Base-by-base conservation (phyloP, 805 yeast species). In the Dipodascopsis tothii region DNA sequence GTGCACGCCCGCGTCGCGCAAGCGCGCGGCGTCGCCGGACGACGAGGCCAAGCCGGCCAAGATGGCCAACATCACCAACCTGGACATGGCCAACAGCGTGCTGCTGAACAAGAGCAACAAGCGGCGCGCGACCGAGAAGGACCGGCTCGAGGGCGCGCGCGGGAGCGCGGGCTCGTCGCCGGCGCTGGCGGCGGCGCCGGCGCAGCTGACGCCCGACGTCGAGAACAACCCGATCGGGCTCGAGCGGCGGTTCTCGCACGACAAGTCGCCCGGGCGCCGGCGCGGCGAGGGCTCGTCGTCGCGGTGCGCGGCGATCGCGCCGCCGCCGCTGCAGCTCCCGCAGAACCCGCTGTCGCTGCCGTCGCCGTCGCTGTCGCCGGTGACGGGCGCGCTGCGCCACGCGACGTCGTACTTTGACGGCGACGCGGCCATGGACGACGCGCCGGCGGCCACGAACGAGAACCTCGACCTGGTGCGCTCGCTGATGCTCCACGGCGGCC, bases 281-380 rank as follows among this genome's bases (percentile, higher is more conserved):
- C n/a, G n/a, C n/a, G n/a, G n/a, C n/a, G n/a, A n/a, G n/a, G n/a
- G n/a, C n/a, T 9, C 11, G 11, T 25, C 30, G 30, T 9, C 11
- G 30, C 30, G 9, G 11, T 14, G 30, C 9, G 30, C 30, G 14
- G 14, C 9, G 11, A 25, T 25, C 14, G 30, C 30, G 11, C 30
- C 30, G 14, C 11, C 14, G 14, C 30, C 30, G 27, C 43, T 7
- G 21, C 41, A 9, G 39, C 28, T 21, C 45, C 28, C 21, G 43
- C 34, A 25, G 19, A 43, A 55, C 14, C 58, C 56, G n/a, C 54
- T 50, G 22, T 46, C 55, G 21, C 48, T 56, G 19, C 60, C 57
- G 4, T 57, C 60, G 14, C 60, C 60, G 3, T 53, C 57, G 16
- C 45, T 50, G 14, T 57, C 60, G 19, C 60, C 60, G 2, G 45